Evolutionary conservation across 768 basidiomycete genomes (phyloP).

Genomic region (Kwoniella heveanensis): DNA sequence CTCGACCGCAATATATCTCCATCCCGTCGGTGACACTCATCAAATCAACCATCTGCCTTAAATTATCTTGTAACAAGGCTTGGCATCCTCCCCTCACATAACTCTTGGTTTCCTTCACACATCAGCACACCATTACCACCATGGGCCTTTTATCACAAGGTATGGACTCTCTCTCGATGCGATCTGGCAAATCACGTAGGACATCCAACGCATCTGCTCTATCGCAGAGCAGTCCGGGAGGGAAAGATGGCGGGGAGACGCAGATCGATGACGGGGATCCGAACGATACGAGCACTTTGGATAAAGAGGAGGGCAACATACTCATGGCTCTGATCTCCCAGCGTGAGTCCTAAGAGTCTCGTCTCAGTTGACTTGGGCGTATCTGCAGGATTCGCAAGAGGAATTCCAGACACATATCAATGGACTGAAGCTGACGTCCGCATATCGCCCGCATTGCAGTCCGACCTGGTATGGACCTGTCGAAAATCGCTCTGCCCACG

Average conservation of each 20-base stretch:
- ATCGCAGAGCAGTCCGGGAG: not conserved
- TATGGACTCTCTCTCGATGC: conserved; percentile 38
- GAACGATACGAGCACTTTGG: conserved; percentile 88
- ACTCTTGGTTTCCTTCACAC: no score
- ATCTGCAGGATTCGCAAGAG: no score
- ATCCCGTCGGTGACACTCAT: no score
- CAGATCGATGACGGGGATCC: conserved; percentile 79
- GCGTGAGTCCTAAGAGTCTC: conserved; percentile 76
- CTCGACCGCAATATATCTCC: no score
- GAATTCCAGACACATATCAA: no score
- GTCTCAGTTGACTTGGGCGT: no score
- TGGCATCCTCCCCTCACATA: conserved; percentile 7
- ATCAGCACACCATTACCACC: not conserved
- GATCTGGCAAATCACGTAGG: conserved; percentile 20
- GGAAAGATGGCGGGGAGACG: conserved; percentile 58
- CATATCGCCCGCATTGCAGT: conserved; percentile 31
- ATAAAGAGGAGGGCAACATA: conserved; percentile 91
- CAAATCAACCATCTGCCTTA: no score
- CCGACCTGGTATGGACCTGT: conserved; percentile 93
- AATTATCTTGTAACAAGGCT: not conserved
- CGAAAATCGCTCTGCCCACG: conserved; percentile 73
- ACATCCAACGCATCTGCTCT: conserved; percentile 22
- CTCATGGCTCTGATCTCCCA: conserved; percentile 85
- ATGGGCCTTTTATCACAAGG: conserved; percentile 38
- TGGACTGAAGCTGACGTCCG: no score